A percentile compares a stretch with the other conserved stretches of the same genome.
Evolutionary conservation across 2,329 filamentous ascomycete genomes (phyloP).

Genomic region (Penicillium sp.): DNA sequence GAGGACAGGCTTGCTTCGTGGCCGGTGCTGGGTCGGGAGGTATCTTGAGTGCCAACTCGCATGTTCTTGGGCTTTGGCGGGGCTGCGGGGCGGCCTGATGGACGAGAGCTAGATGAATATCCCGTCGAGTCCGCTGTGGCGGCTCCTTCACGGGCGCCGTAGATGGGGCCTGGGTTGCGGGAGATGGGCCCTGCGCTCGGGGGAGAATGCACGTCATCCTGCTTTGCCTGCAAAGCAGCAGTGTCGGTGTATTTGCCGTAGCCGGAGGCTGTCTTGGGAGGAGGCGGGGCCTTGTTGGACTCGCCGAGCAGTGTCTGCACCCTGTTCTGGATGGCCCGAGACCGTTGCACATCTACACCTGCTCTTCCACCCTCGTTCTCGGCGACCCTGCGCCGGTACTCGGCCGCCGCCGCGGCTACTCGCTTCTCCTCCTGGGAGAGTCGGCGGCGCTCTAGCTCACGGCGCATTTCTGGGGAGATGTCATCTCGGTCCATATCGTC

Average conservation of each 20-base stretch:
- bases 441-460: conserved; percentile 77
- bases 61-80: conserved; percentile 60
- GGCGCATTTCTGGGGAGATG: conserved; percentile 77
- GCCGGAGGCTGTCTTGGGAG: conserved; percentile 70
- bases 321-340: conserved; percentile 83
- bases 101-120: conserved; percentile 25
- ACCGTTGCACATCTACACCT: conserved; percentile 54
- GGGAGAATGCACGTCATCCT: conserved; percentile 22
- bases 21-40: conserved; percentile 19
- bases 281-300: conserved; percentile 57
- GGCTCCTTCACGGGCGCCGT: conserved; percentile 14
- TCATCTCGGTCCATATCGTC: conserved; percentile 63
- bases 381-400: conserved; percentile 73
- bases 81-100: conserved; percentile 47
- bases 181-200: conserved; percentile 21
- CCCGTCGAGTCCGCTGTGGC: conserved; percentile 15
- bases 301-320: conserved; percentile 79
- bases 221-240: conserved; percentile 40
- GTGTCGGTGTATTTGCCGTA: conserved; percentile 79
- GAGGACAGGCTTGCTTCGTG: conserved; percentile 27
- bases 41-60: conserved; percentile 42
- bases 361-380: conserved; percentile 50
- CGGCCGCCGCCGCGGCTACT: conserved; percentile 80
- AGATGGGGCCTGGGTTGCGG: conserved; percentile 19
- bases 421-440: conserved; percentile 83